phyloP scores from a whole-genome alignment of 108 stramenopile genomes.

The Fistulifera pelliculosa region DNA sequence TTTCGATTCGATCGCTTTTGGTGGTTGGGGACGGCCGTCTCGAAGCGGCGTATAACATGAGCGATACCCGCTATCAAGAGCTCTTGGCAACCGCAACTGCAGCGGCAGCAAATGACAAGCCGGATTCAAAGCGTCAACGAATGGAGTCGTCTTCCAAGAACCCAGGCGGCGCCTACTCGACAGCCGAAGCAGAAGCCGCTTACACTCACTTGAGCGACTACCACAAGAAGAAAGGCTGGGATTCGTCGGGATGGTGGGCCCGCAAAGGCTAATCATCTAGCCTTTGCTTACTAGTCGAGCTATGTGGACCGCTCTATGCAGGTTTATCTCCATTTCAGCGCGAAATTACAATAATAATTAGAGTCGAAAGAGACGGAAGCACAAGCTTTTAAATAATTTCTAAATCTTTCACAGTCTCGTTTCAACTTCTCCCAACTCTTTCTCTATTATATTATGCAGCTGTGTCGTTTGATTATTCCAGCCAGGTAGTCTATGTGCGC shows the following conservation, averaged over 20 bases:
- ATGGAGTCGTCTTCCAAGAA: conserved; percentile 4
- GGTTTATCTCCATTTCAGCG: too few relatives aligned
- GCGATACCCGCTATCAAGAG: conserved; percentile 29
- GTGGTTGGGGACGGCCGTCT: conserved; percentile 85
- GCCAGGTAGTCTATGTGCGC: too few relatives aligned
- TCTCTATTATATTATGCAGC: conserved; percentile 7
- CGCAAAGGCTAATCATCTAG: conserved; percentile 49
- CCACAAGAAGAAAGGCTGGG: conserved; percentile 87
- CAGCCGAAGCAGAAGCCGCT: conserved; percentile 59
- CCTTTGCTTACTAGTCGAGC: too few relatives aligned
- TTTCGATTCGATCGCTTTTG: conserved; percentile 79
- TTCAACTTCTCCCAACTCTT: conserved; percentile 3
- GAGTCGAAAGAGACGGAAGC: too few relatives aligned
- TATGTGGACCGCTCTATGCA: too few relatives aligned
- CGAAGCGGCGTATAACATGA: conserved; percentile 52
- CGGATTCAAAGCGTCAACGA: conserved; percentile 15
- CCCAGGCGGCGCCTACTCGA: conserved; percentile 37
- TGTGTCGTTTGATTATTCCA: too few relatives aligned
- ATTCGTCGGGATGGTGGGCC: conserved; percentile 78
- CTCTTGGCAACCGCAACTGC: conserved; percentile 25
- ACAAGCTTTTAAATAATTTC: too few relatives aligned
- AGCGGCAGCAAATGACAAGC: conserved; percentile 25
- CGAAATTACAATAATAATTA: too few relatives aligned
- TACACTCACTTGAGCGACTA: conserved; percentile 75
- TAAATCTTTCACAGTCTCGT: background rate